Evolutionary conservation across 2,329 filamentous ascomycete genomes (phyloP), one percentile per base, ranked within the genome.

Genomic region (Lasiodiplodia citricola): DNA sequence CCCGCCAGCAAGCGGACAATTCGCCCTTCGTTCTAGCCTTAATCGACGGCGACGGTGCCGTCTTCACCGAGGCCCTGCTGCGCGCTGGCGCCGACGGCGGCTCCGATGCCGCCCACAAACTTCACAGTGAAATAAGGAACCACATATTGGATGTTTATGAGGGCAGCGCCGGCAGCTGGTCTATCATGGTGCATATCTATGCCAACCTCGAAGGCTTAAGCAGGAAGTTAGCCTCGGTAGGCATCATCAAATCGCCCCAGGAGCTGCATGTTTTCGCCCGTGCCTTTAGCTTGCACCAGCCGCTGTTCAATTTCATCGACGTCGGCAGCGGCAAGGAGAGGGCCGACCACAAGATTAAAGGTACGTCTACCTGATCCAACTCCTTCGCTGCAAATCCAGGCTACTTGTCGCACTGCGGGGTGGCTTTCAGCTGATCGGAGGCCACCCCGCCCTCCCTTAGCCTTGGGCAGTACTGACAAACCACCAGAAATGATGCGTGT

Each of bases 31-130:
- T 82, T 14, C 73, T 84, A 73, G 81, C 78, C 50, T 73, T 85
- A 57, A 81, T 85, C 57, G 83, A 85, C 74, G 83, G 83, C n/a
- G 83, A 85, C 74, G 83, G 83, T 28, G 82, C 81, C 71, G 77
- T 83, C 65, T 85, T 85, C 71, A 77, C 83, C 65, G 81, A 84
- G 70, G 75, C 77, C 31, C 73, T 84, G 18, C 80, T 83, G 44
- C 74, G 76, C 31, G 75, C 77, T 69, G 82, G 80, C 56, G 75
- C 72, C 66, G 79, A 83, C 52, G 83, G 83, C 44, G 83, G 83
- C 2, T 82, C 82, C 4, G 82, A 84, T 64, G 82, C 82, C 55
- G 83, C 83, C 11, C 80, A 82, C 66, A 76, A 75, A 56, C 75
- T 85, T 3, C 73, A 82, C 67, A 73, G 77, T 54, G 78, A 79